Base-by-base conservation (phyloP, 805 yeast species). In the Ogataea pilisensis region DNA sequence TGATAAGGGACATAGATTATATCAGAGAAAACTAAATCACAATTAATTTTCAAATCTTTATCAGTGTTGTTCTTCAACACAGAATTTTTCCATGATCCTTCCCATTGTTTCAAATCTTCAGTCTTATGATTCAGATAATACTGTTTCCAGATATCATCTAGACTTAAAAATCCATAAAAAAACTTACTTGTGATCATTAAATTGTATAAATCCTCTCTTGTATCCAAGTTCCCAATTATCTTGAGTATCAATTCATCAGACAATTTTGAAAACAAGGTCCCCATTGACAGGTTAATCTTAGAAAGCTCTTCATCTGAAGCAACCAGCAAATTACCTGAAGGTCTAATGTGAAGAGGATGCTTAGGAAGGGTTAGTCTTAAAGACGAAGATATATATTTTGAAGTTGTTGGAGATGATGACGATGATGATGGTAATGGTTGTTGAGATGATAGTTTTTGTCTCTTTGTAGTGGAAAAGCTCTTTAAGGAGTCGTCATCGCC, bases 91-190 rank as follows among this genome's bases (percentile, higher is more conserved):
- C 96, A 89, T 2, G 88, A 75, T 1, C 96, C 96, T 24, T 53
- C 58, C 96, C 96, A 88, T 26, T 50, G 48, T 19, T 19, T 12
- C 12, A 32, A 31, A 5, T n/a, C 14, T 2, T 45, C 46, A 48
- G 32, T 58, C 31, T 11, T 46, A 36, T 21, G 47, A 36, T 50
- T 42, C 27, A 72, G 63, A 53, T 80, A 79, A 34, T 81, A 42
- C 41, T 69, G 72, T 52, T 82, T 83, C 96, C 96, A 89, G 19
- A 84, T 50, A 37, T 88, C 95, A 48, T 88, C 96, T 54, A 79
- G 83, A 55, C 78, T 80, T 11, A 79, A 55, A 56, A 76, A 84
- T 1, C 91, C 95, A 60, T 82, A 86, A 55, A 83, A 61, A 5
- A 80, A 70, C 43, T 83, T 73, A 3, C 95, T 85, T 2, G 80